Conservation (phyloP, 495 filamentous ascomycete genomes). For the Parachaetomium inaequale region DNA sequence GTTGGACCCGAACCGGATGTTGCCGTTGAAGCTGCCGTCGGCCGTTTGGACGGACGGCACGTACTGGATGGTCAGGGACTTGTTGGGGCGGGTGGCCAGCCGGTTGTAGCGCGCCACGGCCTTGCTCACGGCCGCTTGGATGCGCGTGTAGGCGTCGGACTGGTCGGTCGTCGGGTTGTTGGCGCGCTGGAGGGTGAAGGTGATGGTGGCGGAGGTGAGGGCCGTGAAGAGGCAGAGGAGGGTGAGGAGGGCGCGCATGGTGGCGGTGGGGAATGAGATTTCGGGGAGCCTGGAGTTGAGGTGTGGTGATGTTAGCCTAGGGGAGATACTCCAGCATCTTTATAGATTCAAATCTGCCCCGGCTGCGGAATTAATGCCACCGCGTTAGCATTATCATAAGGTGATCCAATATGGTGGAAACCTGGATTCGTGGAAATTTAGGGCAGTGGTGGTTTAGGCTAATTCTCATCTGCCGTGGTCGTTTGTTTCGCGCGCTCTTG, state of each 20-base stretch:
- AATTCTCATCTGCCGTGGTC: neutral
- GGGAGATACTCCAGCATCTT: neutral
- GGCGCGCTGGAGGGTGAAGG: constrained; percentile 31
- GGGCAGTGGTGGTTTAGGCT: constrained; percentile 1
- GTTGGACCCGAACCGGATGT: constrained; percentile 43
- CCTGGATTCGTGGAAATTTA: constrained; percentile 22
- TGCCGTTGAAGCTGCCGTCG: constrained; percentile 43
- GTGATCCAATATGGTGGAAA: neutral
- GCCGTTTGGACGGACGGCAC: constrained; percentile 40
- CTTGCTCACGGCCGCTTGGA: constrained; percentile 36
- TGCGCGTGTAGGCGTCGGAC: constrained; percentile 36
- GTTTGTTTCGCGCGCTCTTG: neutral
- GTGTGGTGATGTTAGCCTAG: neutral
- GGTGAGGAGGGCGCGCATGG: constrained; percentile 35
- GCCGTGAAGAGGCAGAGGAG: constrained; percentile 24
- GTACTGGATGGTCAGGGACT: constrained; percentile 38
- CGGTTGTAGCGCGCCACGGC: constrained; percentile 38
- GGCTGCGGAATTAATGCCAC: neutral
- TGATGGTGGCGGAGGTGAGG: constrained; percentile 31
- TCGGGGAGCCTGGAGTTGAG: neutral
- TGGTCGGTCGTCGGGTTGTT: constrained; percentile 39
- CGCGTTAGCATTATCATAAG: neutral
- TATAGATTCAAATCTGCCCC: neutral
- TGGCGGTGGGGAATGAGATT: neutral
- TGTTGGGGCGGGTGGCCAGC: constrained; percentile 30